phyloP scores from a whole-genome alignment of 192 early-diverging fungal genomes.

The Mortierella claussenii region DNA sequence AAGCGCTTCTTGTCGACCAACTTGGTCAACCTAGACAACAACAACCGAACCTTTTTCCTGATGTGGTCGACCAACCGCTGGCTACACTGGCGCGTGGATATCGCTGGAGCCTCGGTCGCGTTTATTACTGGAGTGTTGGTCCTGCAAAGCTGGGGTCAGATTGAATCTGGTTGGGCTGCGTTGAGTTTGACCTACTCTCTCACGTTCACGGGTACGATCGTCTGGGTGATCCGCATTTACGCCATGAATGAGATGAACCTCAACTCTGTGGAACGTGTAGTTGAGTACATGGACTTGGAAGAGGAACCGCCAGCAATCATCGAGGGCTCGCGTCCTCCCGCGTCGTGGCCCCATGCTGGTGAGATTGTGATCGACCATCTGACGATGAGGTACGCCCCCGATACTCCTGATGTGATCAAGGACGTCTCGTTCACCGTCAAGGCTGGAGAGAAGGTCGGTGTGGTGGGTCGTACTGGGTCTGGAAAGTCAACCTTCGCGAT shows the following conservation, averaged over 20 bases:
- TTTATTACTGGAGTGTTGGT: slow-evolving; percentile 78
- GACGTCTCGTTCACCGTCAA: slow-evolving; percentile 69
- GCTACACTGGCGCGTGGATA: slow-evolving; percentile 87
- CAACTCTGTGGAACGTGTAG: slow-evolving; percentile 88
- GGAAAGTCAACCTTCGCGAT: slow-evolving; percentile 71
- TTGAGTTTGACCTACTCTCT: slow-evolving; percentile 87
- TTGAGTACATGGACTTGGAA: slow-evolving; percentile 84
- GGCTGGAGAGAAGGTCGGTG: slow-evolving; percentile 67
- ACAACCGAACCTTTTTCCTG: slow-evolving; percentile 88
- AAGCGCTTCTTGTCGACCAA: slow-evolving; percentile 71
- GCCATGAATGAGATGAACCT: slow-evolving; percentile 87
- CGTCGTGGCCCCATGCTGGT: slow-evolving; percentile 75
- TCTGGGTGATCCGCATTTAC: slow-evolving; percentile 87
- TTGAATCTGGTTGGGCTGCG: slow-evolving; percentile 90
- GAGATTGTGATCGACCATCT: slow-evolving; percentile 74
- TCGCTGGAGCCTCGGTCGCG: slow-evolving; percentile 77
- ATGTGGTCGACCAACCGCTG: slow-evolving; percentile 90
- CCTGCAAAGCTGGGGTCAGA: slow-evolving; percentile 52
- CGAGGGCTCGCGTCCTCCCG: slow-evolving; percentile 53
- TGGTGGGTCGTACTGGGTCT: slow-evolving; percentile 72
- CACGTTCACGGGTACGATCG: slow-evolving; percentile 80
- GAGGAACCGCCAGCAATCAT: slow-evolving; percentile 76
- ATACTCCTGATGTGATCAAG: slow-evolving; percentile 74
- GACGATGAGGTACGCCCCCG: slow-evolving; percentile 78
- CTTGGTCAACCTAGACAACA: slow-evolving; percentile 70